phyloP scores from a whole-genome alignment of 176 grass and related monocot genomes.

The Hordeum marinum region DNA sequence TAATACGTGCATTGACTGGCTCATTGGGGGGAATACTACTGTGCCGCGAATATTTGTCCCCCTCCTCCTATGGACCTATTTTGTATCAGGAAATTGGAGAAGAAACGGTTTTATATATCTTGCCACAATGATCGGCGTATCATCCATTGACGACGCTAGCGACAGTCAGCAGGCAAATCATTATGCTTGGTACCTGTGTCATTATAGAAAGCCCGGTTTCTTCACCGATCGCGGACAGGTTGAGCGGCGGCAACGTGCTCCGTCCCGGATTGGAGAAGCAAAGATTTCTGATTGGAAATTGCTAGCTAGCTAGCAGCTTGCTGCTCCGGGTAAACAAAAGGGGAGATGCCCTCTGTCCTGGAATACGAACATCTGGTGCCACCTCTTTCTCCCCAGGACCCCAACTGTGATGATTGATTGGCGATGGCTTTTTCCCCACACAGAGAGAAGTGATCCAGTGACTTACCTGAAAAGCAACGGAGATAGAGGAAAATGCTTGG shows the following conservation, averaged over 20 bases:
- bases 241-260: slow-evolving; percentile 26
- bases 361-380: slow-evolving; percentile 41
- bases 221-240: background rate
- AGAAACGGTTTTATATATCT: background rate
- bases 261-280: slow-evolving; percentile 20
- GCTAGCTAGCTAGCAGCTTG: slow-evolving; percentile 34
- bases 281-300: slow-evolving; percentile 27
- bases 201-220: slow-evolving; percentile 33
- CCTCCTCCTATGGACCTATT: slow-evolving; percentile 26
- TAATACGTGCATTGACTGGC: slow-evolving; percentile 41
- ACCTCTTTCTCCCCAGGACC: slow-evolving; percentile 42
- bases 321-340: slow-evolving; percentile 46
- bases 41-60: slow-evolving; percentile 23
- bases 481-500: slow-evolving; percentile 28
- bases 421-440: slow-evolving; percentile 2
- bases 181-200: background rate
- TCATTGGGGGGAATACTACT: slow-evolving; percentile 26
- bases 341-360: slow-evolving; percentile 51
- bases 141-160: slow-evolving; percentile 26
- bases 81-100: background rate
- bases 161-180: slow-evolving; percentile 38
- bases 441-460: slow-evolving; percentile 37
- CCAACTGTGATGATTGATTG: slow-evolving; percentile 52
- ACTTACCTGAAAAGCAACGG: slow-evolving; percentile 55
- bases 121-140: slow-evolving; percentile 19